Percentiles rank a stretch among this genome's conserved stretches.
phyloP scores from a whole-genome alignment of 805 yeast species.

The Candida hispaniensis region DNA sequence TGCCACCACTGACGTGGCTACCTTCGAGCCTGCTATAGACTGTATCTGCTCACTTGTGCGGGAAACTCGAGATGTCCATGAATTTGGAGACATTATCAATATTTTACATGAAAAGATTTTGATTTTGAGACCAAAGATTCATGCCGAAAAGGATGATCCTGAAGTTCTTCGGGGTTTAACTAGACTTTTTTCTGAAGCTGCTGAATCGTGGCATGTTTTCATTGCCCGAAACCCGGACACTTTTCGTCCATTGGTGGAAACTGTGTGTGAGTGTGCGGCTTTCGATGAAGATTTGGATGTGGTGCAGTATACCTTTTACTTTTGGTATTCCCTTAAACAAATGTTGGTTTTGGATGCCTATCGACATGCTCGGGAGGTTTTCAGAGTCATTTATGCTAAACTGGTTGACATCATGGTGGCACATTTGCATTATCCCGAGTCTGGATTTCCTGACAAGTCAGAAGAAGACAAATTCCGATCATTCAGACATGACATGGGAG shows the following conservation, averaged over 20 bases:
- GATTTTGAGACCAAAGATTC: conserved; percentile 40
- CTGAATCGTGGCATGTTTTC: conserved; percentile 88
- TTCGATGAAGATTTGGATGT: conserved; percentile 78
- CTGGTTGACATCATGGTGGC: conserved; percentile 50
- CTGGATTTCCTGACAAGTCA: conserved; percentile 46
- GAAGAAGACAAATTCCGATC: conserved; percentile 88
- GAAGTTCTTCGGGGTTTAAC: conserved; percentile 62
- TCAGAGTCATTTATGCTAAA: conserved; percentile 45
- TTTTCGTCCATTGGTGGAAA: conserved; percentile 63
- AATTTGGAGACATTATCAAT: conserved; percentile 42
- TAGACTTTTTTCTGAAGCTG: conserved; percentile 78
- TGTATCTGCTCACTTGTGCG: conserved; percentile 70
- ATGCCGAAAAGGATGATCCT: conserved; percentile 37
- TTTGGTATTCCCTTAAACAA: conserved; percentile 79
- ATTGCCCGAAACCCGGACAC: conserved; percentile 61
- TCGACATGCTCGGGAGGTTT: conserved; percentile 40
- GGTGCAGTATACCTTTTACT: conserved; percentile 80
- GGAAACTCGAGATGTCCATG: conserved; percentile 65
- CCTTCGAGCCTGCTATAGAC: conserved; percentile 78
- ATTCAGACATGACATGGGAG: conserved; percentile 94
- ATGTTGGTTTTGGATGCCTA: conserved; percentile 52
- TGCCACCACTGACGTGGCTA: conserved; percentile 44
- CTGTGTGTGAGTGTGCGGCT: conserved; percentile 58
- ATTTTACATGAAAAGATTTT: conserved; percentile 62
- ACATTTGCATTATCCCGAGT: conserved; percentile 67